Evolutionary conservation across 805 yeast species (phyloP), one percentile per base, ranked within the genome.

Genomic region (Wickerhamomyces rabaulensis): DNA sequence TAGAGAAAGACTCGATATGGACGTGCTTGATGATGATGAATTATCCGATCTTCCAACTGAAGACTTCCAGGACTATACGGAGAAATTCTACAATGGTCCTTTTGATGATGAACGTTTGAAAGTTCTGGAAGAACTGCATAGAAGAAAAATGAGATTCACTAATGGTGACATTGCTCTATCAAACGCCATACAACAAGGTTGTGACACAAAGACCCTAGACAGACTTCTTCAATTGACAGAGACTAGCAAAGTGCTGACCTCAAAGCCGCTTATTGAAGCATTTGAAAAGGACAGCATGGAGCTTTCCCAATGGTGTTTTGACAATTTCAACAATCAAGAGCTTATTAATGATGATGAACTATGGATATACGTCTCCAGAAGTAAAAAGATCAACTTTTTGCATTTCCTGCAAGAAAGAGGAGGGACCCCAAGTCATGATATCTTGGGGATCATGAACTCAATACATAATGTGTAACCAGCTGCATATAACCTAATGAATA

Each of bases 401-500:
- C 41, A 48, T 9, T 52, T 49, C 16, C 20, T 59, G 12, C 47
- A 47, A 21, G n/a, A 41, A 4, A 53, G 40, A 39, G 64, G 62
- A 3, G 62, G 55, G 8, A 51, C 40, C 3, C 63, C 62, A 15
- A 48, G 53, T 36, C 50, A 50, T 43, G 53, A 48, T n/a, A 42
- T 33, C 9, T 33, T 33, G 36, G 36, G 36, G 36, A 33, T 33
- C 10, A 33, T 33, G 12, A 33, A 17, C 36, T 33, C 36, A 5
- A 16, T 33, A 16, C 19, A 33, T 16, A 33, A 33, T 33, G 36
- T 17, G 9, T 33, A 33, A 16, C 7, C 4, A 16, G 27, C 27
- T 8, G 7, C 7, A 7, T 25, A 25, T 25, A 13, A 33, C 16
- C 5, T n/a, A 16, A 33, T 33, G 20, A 33, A 33, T 16, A 33